phyloP scores from a whole-genome alignment of 2,329 filamentous ascomycete species.

The Pleoardoris graminearum region DNA sequence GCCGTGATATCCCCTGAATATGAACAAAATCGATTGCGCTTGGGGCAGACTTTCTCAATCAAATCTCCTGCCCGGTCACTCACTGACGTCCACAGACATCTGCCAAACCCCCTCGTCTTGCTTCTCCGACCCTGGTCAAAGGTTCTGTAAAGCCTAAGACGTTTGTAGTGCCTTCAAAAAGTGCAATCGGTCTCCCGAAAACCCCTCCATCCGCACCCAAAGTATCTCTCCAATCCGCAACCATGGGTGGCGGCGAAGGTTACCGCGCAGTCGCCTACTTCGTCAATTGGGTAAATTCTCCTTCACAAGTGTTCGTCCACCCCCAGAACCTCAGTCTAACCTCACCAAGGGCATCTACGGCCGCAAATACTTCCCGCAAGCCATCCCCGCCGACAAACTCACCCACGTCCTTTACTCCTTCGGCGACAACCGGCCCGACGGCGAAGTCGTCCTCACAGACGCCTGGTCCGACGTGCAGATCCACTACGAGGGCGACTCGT shows the following conservation, averaged over 20 bases:
- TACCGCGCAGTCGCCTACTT: conserved; percentile 74
- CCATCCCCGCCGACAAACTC: conserved; percentile 77
- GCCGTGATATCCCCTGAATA: not conserved
- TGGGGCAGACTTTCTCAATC: too few species aligned
- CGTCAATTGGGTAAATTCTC: conserved; percentile 62
- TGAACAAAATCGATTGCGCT: too few species aligned
- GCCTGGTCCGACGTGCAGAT: conserved; percentile 56
- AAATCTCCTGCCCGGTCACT: not conserved
- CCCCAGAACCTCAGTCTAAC: not conserved
- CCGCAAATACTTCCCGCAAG: conserved; percentile 80
- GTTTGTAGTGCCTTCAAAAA: too few species aligned
- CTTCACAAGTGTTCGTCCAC: not conserved
- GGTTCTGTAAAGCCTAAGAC: not conserved
- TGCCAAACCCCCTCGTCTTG: not conserved
- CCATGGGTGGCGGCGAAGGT: conserved; percentile 21
- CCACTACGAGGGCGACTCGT: conserved; percentile 63
- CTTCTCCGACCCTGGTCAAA: not conserved
- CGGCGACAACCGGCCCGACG: conserved; percentile 80
- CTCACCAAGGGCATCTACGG: conserved; percentile 73
- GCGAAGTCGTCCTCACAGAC: conserved; percentile 61
- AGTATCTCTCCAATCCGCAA: not conserved
- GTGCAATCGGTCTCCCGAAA: not conserved
- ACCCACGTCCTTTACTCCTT: conserved; percentile 93
- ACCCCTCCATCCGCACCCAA: not conserved
- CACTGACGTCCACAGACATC: not conserved